These are phyloP conservation scores for Backusella parvicylindrica DNA, from an alignment of 192 early-diverging fungal genomes.

Conservation along the genomic window DNA sequence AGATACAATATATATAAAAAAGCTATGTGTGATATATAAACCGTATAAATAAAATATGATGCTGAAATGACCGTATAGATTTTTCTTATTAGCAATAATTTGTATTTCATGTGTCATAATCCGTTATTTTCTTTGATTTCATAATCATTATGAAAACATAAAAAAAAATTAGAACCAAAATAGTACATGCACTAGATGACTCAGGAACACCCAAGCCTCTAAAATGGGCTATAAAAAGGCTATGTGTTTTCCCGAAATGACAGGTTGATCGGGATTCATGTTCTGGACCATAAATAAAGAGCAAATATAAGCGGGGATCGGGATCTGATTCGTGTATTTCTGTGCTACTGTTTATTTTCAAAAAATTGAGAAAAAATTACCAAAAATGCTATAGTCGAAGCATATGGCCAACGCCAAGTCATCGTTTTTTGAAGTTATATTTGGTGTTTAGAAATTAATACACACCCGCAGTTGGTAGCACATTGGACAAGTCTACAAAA, in stretches of 20 bases:
- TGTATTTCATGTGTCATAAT: background rate
- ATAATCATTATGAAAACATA: constrained; percentile 1
- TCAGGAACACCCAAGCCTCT: background rate
- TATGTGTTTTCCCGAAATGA: constrained; percentile 1
- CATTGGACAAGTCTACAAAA: too few relatives aligned
- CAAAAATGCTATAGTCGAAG: background rate
- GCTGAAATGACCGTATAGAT: background rate
- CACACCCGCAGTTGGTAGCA: background rate
- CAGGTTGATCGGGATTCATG: background rate
- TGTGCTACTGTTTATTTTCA: background rate
- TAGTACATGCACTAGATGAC: background rate
- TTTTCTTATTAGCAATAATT: background rate
- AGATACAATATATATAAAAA: background rate
- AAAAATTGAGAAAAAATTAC: background rate
- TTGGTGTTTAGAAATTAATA: background rate
- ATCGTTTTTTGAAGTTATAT: background rate
- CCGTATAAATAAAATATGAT: background rate
- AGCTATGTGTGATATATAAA: background rate
- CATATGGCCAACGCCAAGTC: background rate
- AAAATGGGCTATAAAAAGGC: background rate
- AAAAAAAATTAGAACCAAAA: background rate
- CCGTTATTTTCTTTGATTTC: background rate
- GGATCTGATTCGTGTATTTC: background rate
- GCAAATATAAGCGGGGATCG: too few relatives aligned
- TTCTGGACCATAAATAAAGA: constrained; percentile 1